phyloP scores from a whole-genome alignment of 331 rosid genomes.

The Pyrus hybrid region DNA sequence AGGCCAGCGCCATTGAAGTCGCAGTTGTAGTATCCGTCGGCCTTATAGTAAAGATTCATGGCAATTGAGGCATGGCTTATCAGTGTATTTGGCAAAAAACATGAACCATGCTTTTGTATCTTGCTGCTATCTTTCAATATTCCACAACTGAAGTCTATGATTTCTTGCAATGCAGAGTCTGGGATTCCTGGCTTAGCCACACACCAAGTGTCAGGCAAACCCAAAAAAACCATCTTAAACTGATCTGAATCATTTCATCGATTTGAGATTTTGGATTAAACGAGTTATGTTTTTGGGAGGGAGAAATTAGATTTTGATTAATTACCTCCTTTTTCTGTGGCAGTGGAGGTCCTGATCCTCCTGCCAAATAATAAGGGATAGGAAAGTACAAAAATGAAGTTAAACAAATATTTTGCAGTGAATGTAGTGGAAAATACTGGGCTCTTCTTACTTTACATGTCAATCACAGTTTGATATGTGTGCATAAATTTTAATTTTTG shows the following conservation, averaged over 20 bases:
- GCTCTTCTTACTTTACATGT: no score
- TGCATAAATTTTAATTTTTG: no score
- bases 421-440: no score
- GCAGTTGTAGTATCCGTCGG: background rate
- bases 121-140: background rate
- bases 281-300: background rate
- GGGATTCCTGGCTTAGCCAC: slow-evolving; percentile 2
- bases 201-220: slow-evolving; percentile 17
- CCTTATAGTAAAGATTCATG: slow-evolving; percentile 19
- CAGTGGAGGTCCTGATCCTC: background rate
- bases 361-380: background rate
- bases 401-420: background rate
- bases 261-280: background rate
- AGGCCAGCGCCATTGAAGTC: slow-evolving; percentile 9
- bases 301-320: background rate
- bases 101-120: background rate
- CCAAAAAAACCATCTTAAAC: background rate
- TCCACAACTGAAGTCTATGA: slow-evolving; percentile 13
- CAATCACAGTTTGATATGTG: no score
- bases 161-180: background rate
- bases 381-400: background rate
- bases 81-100: slow-evolving; percentile 3
- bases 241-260: no score
- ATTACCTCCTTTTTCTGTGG: background rate
- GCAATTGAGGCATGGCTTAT: slow-evolving; percentile 6